Base-by-base conservation (phyloP, 2,329 filamentous ascomycete genomes). In the Diaporthe australafricana region DNA sequence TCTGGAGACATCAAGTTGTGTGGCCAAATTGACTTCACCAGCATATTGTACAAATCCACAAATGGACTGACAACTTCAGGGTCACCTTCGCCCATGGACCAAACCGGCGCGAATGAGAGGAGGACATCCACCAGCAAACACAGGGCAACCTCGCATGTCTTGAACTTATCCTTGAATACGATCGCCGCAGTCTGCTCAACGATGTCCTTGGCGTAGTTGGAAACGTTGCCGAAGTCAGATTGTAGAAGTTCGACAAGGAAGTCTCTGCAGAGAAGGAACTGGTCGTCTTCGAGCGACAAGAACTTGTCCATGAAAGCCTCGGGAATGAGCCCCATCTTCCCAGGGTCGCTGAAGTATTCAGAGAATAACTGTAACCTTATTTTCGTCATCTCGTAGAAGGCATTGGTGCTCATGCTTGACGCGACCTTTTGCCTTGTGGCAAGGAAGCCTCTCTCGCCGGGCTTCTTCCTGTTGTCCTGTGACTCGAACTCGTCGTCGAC, bases 41-140 rank as follows among this genome's bases (percentile, higher is more conserved):
- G 92, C 84, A 94, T 94, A 55, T 88, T 83, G 80, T 98, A 98
- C 25, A 98, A 83, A 73, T 97, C 92, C 25, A 90, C 88, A 4
- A 92, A 93, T 50, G 88, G 86, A 3, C 89, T 87, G n/a, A 87
- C 87, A 3, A 98, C 84, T 9, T 72, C 50, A 16, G 70, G 42
- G 1, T 90, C 84, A 42, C 88, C 87, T 27, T 85, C 84, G 50
- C 88, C 85, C 27, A 89, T 85, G 2, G 86, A 82, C 94, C 94
- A 96, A 48, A 89, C 83, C 16, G 83, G 80, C 48, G 90, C 87
- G 66, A 94, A 86, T 45, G 88, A 89, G 66, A 88, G 84, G 79
- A 98, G 87, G 69, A 93, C 83, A 57, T 92, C 89, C 30, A 97
- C 85, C 74, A 91, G 92, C 22, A 91, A 84, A 55, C 87, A 88